phyloP scores from a whole-genome alignment of 2,329 filamentous ascomycete genomes.

The Cercospora zeae-maydis region DNA sequence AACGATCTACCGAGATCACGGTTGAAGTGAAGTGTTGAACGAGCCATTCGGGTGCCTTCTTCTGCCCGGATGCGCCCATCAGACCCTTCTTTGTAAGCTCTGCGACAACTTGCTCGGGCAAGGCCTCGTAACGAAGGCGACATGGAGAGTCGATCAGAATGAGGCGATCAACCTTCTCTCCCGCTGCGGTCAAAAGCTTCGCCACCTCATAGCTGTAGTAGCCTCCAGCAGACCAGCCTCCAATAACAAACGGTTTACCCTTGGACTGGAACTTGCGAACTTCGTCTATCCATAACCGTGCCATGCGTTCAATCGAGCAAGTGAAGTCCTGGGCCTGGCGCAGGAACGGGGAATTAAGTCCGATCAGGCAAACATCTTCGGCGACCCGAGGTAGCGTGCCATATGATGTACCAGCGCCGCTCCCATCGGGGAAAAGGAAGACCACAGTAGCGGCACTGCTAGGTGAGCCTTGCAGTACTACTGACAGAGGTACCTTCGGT shows the following conservation, averaged over 20 bases:
- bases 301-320: slow-evolving; percentile 32
- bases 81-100: slow-evolving; percentile 30
- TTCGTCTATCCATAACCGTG: slow-evolving; percentile 28
- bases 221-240: slow-evolving; percentile 74
- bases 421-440: slow-evolving; percentile 47
- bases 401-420: slow-evolving; percentile 47
- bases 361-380: slow-evolving; percentile 49
- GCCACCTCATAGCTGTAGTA: slow-evolving; percentile 57
- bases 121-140: slow-evolving; percentile 27
- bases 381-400: slow-evolving; percentile 40
- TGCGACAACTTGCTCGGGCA: slow-evolving; percentile 28
- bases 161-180: slow-evolving; percentile 30
- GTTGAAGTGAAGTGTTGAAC: slow-evolving; percentile 33
- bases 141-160: slow-evolving; percentile 34
- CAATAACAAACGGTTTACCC: slow-evolving; percentile 58
- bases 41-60: slow-evolving; percentile 34
- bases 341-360: slow-evolving; percentile 33
- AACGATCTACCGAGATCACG: slow-evolving; percentile 30
- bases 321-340: slow-evolving; percentile 30
- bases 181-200: slow-evolving; percentile 25
- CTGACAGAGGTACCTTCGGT: slow-evolving; percentile 32
- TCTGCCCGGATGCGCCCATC: slow-evolving; percentile 29
- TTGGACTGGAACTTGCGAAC: slow-evolving; percentile 45
- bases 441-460: slow-evolving; percentile 19
- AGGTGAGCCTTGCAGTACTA: slow-evolving; percentile 28